phyloP scores from a whole-genome alignment of 2,329 filamentous ascomycete species.

The Botrytis byssoidea region DNA sequence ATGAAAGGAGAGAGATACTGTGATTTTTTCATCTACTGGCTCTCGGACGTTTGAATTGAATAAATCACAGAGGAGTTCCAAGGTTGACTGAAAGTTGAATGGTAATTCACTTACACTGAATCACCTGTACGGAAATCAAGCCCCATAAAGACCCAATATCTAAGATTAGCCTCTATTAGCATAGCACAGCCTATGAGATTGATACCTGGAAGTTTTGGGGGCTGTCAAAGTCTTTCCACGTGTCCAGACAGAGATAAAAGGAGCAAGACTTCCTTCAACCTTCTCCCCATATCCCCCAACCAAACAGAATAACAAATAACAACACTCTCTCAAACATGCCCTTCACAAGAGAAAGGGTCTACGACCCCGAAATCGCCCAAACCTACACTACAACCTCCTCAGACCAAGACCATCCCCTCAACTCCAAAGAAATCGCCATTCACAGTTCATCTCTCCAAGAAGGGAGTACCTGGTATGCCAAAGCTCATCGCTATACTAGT shows the following conservation, averaged over 20 bases:
- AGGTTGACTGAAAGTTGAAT: neutral
- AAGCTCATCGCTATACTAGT: conserved; percentile 60
- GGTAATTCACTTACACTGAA: neutral
- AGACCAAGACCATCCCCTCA: neutral
- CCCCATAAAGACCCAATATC: neutral
- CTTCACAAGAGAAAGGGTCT: neutral
- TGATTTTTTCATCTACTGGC: neutral
- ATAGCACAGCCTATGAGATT: neutral
- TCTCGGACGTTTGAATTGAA: neutral
- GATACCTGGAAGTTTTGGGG: neutral
- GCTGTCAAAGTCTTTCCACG: neutral
- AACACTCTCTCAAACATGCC: neutral
- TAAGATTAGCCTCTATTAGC: neutral
- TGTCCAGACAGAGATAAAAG: neutral
- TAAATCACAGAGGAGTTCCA: neutral
- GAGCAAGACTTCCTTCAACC: neutral
- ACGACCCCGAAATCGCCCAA: conserved; percentile 17
- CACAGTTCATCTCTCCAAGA: conserved; percentile 58
- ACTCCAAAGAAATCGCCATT: conserved; percentile 40
- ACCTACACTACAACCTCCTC: conserved; percentile 11
- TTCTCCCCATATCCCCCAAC: neutral
- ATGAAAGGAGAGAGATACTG: neutral
- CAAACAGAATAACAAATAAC: neutral
- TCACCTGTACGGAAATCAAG: neutral
- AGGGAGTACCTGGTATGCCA: conserved; percentile 56